Evolutionary conservation across 345 rosid species (phyloP), one percentile per base, ranked within the genome.

Genomic region (Iberis pinnata): DNA sequence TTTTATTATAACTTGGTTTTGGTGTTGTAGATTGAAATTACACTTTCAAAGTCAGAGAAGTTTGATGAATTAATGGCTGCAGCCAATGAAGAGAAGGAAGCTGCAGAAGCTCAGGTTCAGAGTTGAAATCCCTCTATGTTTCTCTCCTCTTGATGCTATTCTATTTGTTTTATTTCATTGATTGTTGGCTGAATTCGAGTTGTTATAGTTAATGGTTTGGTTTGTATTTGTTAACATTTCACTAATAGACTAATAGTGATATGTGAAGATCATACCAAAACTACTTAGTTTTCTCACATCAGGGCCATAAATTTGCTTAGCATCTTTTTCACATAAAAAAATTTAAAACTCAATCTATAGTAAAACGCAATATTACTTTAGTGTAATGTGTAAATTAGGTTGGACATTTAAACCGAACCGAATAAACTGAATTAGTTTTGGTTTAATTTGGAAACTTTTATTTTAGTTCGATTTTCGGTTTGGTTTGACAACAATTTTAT

Each of bases 1-100:
- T 12, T 37, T 32, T 18, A 53, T 27, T 39, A 13, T 29, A 6
- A 5, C 9, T 5, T 1, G 33, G 33, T 29, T 29, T 7, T 29
- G 8, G 33, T 29, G 2, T 53, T 43, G 58, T 65, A 88, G 95
- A 82, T 85, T 38, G 97, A 85, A 66, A 88, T 88, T 33, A 31
- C 80, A 55, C 76, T 85, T 55, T 84, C 73, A 39, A 88, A 85
- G 77, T 75, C 85, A 7, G 85, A 80, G 29, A 88, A 85, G 73
- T 85, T 88, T 31, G 97, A 88, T 46, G 95, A 88, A 41, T 56
- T 88, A 65, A 88, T 88, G 93, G 93, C 84, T 5, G 80, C 86
- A 43, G 80, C 81, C 26, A 83, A 80, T 20, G 93, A 70, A 40
- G 89, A 81, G 55, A 76, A 77, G 56, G 79, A 75, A 24, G 75